Evolutionary conservation across 2,329 filamentous ascomycete species (phyloP).

Genomic region (Macrophomina phaseolina): DNA sequence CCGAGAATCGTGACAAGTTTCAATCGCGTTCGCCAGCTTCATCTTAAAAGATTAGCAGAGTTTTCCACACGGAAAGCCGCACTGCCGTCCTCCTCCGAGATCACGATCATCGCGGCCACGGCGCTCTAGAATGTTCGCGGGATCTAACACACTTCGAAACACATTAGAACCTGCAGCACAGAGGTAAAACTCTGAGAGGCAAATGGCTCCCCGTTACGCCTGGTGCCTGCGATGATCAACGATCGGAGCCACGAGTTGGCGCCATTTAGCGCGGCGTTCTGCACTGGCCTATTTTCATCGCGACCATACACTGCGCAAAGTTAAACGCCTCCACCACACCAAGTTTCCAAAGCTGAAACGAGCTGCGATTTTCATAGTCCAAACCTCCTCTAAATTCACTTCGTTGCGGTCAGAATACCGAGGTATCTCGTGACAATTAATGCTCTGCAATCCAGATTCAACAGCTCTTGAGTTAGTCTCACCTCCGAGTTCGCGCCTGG

Average conservation of each 20-base stretch:
- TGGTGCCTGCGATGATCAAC: neutral
- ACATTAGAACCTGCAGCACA: neutral
- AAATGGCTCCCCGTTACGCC: neutral
- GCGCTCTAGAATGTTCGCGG: neutral
- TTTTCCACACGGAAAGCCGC: neutral
- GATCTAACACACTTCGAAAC: neutral
- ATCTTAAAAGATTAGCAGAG: neutral
- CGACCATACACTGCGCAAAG: constrained; percentile 5
- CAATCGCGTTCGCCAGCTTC: neutral
- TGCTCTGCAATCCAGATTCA: too few relatives aligned
- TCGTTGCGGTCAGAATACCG: neutral
- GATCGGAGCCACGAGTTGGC: neutral
- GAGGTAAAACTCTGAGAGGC: neutral
- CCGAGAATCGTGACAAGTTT: neutral
- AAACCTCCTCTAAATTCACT: neutral
- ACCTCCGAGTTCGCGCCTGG: neutral
- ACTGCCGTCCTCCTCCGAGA: neutral
- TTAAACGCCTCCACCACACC: constrained; percentile 11
- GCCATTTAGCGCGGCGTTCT: neutral
- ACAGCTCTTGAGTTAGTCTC: neutral
- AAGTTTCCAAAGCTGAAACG: constrained; percentile 1
- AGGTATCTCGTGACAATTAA: neutral
- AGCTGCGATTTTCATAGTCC: neutral
- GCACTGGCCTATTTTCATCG: neutral
- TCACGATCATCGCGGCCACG: neutral